phyloP scores from a whole-genome alignment of 129 eudicot genomes.

The Artemisia tridentata region DNA sequence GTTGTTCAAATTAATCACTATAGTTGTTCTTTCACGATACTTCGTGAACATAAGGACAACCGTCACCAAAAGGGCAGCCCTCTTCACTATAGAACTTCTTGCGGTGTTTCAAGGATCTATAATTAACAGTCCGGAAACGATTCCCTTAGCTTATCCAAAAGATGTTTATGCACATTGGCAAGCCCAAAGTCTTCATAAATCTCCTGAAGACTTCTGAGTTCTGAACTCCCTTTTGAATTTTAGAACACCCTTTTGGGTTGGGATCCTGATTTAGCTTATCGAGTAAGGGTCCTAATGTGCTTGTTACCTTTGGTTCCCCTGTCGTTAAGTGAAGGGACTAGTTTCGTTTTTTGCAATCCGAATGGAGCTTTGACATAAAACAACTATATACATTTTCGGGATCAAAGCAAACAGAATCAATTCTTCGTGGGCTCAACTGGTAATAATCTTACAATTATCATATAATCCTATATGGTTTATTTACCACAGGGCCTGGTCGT shows the following conservation, averaged over 20 bases:
- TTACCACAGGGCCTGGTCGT: neutral
- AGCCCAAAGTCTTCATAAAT: conserved; percentile 54
- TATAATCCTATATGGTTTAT: conserved; percentile 4
- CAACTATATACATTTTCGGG: neutral
- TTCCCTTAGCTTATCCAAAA: too few species aligned
- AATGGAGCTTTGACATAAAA: too few species aligned
- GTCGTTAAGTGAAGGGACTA: neutral
- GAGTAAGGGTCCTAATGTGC: too few species aligned
- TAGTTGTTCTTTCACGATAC: conserved; percentile 65
- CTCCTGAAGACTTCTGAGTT: too few species aligned
- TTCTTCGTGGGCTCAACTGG: conserved; percentile 6
- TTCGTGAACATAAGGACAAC: conserved; percentile 77
- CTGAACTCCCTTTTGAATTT: too few species aligned
- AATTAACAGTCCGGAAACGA: conserved; percentile 37
- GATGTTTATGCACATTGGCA: conserved; percentile 42
- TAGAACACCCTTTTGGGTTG: too few species aligned
- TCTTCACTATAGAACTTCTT: conserved; percentile 87
- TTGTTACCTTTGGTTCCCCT: too few species aligned
- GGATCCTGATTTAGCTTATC: too few species aligned
- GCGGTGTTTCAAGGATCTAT: conserved; percentile 74
- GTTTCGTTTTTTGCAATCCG: neutral
- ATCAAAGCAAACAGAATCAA: neutral
- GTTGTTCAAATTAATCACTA: too few species aligned
- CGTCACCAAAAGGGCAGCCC: conserved; percentile 91
- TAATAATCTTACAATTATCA: conserved; percentile 10